A percentile compares a stretch with the other conserved stretches of the same genome.
Evolutionary conservation across 208 protist species (phyloP).

Genomic region (Tritrichomonas foetus): DNA sequence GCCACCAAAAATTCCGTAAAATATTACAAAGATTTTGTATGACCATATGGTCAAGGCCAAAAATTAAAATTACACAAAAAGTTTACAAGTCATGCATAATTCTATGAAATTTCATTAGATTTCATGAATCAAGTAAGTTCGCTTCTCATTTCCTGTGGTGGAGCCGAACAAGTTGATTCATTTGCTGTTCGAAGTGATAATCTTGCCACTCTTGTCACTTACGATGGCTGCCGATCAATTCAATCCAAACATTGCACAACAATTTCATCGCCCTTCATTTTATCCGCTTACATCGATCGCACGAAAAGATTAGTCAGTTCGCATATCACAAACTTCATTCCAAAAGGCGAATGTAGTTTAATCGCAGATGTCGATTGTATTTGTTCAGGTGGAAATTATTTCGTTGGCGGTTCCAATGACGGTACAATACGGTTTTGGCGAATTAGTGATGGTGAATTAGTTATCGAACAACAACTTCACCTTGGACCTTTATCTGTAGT

Average conservation of each 20-base stretch:
- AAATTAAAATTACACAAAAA: too few species aligned
- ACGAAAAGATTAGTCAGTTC: neutral
- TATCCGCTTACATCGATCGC: neutral
- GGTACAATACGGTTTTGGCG: neutral
- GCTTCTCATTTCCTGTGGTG: neutral
- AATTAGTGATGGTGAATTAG: neutral
- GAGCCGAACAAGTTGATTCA: neutral
- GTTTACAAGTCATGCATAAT: too few species aligned
- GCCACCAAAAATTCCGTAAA: too few species aligned
- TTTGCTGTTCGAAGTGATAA: neutral
- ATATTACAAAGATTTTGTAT: too few species aligned
- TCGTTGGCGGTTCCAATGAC: neutral
- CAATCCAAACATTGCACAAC: neutral
- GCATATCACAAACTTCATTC: neutral
- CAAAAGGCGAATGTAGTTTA: neutral
- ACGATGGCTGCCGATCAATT: neutral
- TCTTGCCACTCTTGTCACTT: neutral
- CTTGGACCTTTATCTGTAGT: neutral
- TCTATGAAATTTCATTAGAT: too few species aligned
- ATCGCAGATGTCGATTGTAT: neutral
- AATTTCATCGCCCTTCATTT: neutral
- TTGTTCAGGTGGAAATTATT: neutral
- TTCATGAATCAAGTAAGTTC: neutral
- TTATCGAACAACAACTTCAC: conserved; percentile 9
- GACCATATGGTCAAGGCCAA: too few species aligned